Base-by-base conservation (phyloP, 2,329 filamentous ascomycete species). In the Elsinoe perseae region DNA sequence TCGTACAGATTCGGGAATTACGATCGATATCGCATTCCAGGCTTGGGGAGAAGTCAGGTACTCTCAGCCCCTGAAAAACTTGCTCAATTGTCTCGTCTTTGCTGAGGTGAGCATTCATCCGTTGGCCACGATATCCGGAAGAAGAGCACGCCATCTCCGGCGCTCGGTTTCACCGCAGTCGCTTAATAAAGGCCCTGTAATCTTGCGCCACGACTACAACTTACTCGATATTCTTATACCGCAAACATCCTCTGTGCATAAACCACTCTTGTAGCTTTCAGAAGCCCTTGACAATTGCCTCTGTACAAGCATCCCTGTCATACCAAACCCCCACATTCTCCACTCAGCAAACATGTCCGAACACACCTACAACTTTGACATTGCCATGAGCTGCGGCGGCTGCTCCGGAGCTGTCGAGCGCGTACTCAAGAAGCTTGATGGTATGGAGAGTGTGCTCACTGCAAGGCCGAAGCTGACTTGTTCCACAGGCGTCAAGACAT, bases 361-460 rank as follows among this genome's bases (percentile, higher is more conserved):
- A 65, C 89, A 95, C 78, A 88, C 83, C 64, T 97, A 97, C 86
- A 89, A 93, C 73, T 97, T 97, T 80, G 85, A 91, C 74, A 83
- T 97, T 72, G 80, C 77, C 73, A 98, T 98, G 93, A 87, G 79
- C 79, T 98, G 93, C 77, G 83, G 88, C 70, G 93, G 93, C 72
- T 98, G 93, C 84, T 96, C 91, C 44, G 90, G 91, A 67, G 93
- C 93, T 63, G 80, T 98, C 43, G 87, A 95, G 74, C 82, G 90
- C 54, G 90, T 96, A 44, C 83, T 98, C 62, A 92, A 88, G 77
- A 95, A 89, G 77, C 83, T 95, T 2, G 86, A 95, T 18, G 90
- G 91, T 95, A n/a, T n/a, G n/a, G n/a, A n/a, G n/a, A n/a, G n/a
- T n/a, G n/a, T 62, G 81, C 73, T 20, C n/a, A 40, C 30, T 16